These are phyloP conservation scores for Kandelia obovata DNA, from an alignment of 345 rosid species.

Conservation along the genomic window DNA sequence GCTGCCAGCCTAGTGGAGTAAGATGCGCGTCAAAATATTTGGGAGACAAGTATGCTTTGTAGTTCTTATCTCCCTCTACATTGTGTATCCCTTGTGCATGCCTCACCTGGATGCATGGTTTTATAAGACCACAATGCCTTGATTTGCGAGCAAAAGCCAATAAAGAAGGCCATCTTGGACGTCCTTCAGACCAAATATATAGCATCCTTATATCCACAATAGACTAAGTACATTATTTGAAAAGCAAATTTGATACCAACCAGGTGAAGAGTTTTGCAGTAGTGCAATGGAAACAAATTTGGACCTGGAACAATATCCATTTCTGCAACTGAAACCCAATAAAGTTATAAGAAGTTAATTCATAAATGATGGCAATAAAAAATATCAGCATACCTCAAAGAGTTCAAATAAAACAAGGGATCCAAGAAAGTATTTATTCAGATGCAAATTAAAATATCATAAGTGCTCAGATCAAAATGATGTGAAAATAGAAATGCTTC, in stretches of 20 bases:
- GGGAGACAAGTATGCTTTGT: conserved; percentile 76
- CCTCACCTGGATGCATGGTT: conserved; percentile 78
- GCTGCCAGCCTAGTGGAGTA: conserved; percentile 91
- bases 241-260: conserved; percentile 50
- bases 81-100: conserved; percentile 98
- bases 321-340: conserved; percentile 40
- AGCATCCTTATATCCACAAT: conserved; percentile 41
- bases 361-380: not conserved
- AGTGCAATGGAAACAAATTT: conserved; percentile 82
- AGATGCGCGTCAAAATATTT: conserved; percentile 86
- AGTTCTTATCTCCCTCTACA: conserved; percentile 92
- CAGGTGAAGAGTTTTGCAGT: conserved; percentile 90
- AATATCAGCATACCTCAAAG: not conserved
- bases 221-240: conserved; percentile 14
- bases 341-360: not conserved
- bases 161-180: conserved; percentile 45
- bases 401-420: no score
- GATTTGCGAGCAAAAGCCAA: conserved; percentile 46
- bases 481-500: no score
- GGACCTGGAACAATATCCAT: conserved; percentile 68
- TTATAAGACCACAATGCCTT: conserved; percentile 46
- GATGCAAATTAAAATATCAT: no score
- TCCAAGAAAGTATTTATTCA: no score
- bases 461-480: no score
- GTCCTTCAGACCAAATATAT: conserved; percentile 38